phyloP scores from a whole-genome alignment of 2,329 filamentous ascomycete species.

The Clathrospora elynae region DNA sequence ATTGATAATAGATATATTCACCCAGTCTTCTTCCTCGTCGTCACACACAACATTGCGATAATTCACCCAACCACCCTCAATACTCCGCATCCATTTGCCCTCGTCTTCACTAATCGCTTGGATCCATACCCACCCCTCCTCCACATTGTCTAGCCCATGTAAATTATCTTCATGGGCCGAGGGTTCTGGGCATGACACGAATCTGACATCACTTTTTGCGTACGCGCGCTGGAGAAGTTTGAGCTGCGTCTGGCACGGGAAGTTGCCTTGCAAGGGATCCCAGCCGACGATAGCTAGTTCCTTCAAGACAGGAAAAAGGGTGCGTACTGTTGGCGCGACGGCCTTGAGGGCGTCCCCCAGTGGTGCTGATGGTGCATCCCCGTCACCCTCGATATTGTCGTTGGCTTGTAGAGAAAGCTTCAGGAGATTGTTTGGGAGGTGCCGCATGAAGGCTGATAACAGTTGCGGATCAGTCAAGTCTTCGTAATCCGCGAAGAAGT shows the following conservation, averaged over 20 bases:
- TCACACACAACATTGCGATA: no score
- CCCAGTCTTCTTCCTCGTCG: no score
- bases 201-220: constrained; percentile 1
- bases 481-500: background rate
- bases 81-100: background rate
- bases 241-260: constrained; percentile 6
- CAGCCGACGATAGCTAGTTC: constrained; percentile 4
- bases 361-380: background rate
- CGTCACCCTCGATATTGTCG: background rate
- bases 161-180: background rate
- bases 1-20: no score
- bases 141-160: background rate
- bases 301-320: background rate
- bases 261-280: constrained; percentile 6
- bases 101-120: background rate
- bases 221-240: constrained; percentile 1
- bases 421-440: constrained; percentile 5
- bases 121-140: constrained; percentile 10
- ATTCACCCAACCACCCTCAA: background rate
- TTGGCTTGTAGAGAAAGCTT: constrained; percentile 6
- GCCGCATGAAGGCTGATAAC: background rate
- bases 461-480: background rate
- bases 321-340: background rate
- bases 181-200: background rate
- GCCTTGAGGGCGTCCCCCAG: background rate